phyloP scores from a whole-genome alignment of 1,284 basidiomycete species.

The Leccinum fallax region DNA sequence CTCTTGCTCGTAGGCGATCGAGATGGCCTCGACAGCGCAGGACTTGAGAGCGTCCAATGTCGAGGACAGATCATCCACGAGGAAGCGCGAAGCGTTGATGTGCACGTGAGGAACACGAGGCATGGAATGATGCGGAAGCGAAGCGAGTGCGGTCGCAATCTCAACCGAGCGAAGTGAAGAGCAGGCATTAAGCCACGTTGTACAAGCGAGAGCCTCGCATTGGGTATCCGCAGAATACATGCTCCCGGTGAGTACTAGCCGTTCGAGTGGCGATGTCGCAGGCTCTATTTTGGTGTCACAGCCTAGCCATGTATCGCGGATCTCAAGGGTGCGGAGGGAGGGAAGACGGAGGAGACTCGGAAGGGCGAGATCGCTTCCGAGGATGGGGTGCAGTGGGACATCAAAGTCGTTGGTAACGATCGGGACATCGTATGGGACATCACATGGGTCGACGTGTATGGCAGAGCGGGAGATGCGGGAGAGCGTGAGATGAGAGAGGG shows the following conservation, averaged over 20 bases:
- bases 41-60: slow-evolving; percentile 22
- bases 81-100: slow-evolving; percentile 33
- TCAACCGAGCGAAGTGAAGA: slow-evolving; percentile 23
- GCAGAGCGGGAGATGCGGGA: slow-evolving; percentile 66
- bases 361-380: slow-evolving; percentile 60
- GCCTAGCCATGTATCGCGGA: slow-evolving; percentile 72
- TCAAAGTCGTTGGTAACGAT: slow-evolving; percentile 63
- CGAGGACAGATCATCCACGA: slow-evolving; percentile 23
- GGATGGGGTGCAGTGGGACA: slow-evolving; percentile 56
- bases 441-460: slow-evolving; percentile 54
- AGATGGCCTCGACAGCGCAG: slow-evolving; percentile 26
- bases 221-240: slow-evolving; percentile 27
- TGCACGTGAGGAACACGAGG: slow-evolving; percentile 25
- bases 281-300: slow-evolving; percentile 29
- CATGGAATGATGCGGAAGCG: slow-evolving; percentile 1
- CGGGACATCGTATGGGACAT: slow-evolving; percentile 45
- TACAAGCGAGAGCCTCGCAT: slow-evolving; percentile 27
- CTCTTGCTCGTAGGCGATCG: slow-evolving; percentile 24
- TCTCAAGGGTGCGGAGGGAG: slow-evolving; percentile 59
- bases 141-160: slow-evolving; percentile 27
- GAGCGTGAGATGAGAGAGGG: slow-evolving; percentile 57
- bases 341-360: slow-evolving; percentile 66
- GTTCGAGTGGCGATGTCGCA: slow-evolving; percentile 13
- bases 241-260: slow-evolving; percentile 33
- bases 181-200: slow-evolving; percentile 31